Evolutionary conservation across 2,329 filamentous ascomycete genomes (phyloP).

Genomic region (Paraphoma chrysanthemicola): DNA sequence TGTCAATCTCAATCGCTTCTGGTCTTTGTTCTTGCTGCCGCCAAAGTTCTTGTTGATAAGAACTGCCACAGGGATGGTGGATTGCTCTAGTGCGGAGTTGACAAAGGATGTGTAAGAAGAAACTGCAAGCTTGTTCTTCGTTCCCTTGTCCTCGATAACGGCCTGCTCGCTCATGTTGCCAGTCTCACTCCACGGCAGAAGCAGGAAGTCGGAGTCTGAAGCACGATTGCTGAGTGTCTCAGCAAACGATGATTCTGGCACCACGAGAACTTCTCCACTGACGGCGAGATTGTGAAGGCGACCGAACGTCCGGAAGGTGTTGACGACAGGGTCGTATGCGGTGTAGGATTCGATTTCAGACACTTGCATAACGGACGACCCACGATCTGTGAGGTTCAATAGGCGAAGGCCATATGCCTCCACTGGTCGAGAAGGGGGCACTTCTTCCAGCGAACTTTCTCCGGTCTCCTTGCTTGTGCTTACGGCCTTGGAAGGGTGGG

Average conservation of each 20-base stretch:
- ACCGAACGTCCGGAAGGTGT: conserved; percentile 88
- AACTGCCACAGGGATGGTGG: conserved; percentile 74
- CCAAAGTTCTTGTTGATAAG: conserved; percentile 78
- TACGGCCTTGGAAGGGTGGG: conserved; percentile 46
- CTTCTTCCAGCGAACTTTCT: conserved; percentile 21
- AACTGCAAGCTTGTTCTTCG: conserved; percentile 65
- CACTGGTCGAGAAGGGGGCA: conserved; percentile 57
- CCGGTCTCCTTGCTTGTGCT: conserved; percentile 31
- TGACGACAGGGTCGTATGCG: conserved; percentile 79
- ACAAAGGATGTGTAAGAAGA: conserved; percentile 77
- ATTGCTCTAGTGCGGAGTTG: conserved; percentile 67
- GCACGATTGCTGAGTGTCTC: conserved; percentile 76
- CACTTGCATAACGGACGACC: conserved; percentile 94
- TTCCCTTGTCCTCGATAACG: conserved; percentile 56
- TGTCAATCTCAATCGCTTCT: conserved; percentile 29
- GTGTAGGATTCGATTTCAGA: conserved; percentile 77
- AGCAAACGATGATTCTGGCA: conserved; percentile 78
- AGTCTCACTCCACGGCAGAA: conserved; percentile 90
- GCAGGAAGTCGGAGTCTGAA: conserved; percentile 67
- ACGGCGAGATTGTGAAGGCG: conserved; percentile 83
- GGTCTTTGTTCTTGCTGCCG: conserved; percentile 51
- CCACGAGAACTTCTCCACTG: conserved; percentile 80
- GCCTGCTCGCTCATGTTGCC: conserved; percentile 75
- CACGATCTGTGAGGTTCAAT: conserved; percentile 86
- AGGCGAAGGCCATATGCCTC: conserved; percentile 86